These are phyloP conservation scores for Physcomitrellopsis africana DNA, from an alignment of 225 moss, liverwort and hornwort genomes.

Conservation along the genomic window DNA sequence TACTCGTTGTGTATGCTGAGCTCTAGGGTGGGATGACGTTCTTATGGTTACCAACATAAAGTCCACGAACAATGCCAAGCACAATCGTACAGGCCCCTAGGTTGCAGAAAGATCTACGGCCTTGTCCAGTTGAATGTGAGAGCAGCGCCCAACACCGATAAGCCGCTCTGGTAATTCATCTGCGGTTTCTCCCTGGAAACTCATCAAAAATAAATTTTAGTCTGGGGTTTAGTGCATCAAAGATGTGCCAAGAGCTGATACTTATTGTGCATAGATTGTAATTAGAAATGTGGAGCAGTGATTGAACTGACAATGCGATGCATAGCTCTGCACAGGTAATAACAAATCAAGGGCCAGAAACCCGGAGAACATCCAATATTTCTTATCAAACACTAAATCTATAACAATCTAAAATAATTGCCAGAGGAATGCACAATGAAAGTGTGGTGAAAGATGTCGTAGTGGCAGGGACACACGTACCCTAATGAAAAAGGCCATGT, in stretches of 20 bases:
- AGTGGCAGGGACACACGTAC: constrained; percentile 38
- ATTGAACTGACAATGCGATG: constrained; percentile 12
- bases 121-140: constrained; percentile 68
- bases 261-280: background rate
- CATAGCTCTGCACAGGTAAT: background rate
- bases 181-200: constrained; percentile 55
- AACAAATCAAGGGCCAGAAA: constrained; percentile 13
- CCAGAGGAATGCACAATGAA: background rate
- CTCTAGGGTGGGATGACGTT: constrained; percentile 9
- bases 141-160: constrained; percentile 64
- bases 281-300: background rate
- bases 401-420: background rate
- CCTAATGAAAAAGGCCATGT: constrained; percentile 72
- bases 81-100: constrained; percentile 20
- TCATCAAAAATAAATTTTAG: constrained; percentile 18
- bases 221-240: background rate
- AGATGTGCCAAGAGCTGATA: background rate
- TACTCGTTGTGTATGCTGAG: constrained; percentile 10
- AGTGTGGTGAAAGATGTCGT: background rate
- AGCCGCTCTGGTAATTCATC: constrained; percentile 76
- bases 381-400: background rate
- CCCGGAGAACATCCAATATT: background rate
- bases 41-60: constrained; percentile 11
- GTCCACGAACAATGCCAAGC: background rate
- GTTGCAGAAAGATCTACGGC: constrained; percentile 43